Conservation (phyloP, 164 flowering plant genomes). For the Annona cherimola region DNA sequence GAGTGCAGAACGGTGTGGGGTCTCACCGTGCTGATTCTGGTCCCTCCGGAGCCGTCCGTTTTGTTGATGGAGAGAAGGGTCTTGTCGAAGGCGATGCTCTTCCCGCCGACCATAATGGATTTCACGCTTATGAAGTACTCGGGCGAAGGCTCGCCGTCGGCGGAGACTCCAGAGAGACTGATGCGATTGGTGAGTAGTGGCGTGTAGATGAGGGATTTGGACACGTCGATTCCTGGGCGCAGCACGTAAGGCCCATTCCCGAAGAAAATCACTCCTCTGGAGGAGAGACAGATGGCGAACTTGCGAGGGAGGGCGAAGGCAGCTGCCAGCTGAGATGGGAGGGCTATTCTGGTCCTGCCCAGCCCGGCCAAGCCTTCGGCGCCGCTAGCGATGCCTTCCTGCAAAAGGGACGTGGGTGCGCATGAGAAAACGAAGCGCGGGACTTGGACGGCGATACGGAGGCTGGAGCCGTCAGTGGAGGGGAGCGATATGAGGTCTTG, state of each 20-base stretch:
- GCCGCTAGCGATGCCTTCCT: not conserved
- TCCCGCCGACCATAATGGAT: constrained; percentile 25
- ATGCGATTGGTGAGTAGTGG: constrained; percentile 23
- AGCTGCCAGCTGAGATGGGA: constrained; percentile 25
- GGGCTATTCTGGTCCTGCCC: constrained; percentile 15
- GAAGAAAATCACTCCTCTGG: constrained; percentile 29
- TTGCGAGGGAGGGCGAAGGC: constrained; percentile 21
- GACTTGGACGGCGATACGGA: constrained; percentile 11
- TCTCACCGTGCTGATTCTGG: constrained; percentile 40
- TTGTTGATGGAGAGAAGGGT: constrained; percentile 17
- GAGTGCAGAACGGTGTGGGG: constrained; percentile 43
- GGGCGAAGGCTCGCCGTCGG: constrained; percentile 10
- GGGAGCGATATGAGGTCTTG: constrained; percentile 17
- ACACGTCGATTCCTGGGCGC: constrained; percentile 22
- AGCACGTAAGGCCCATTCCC: constrained; percentile 32
- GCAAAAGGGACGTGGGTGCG: constrained; percentile 8
- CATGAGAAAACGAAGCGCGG: constrained; percentile 23
- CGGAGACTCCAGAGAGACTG: not conserved
- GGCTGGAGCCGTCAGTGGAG: constrained; percentile 23
- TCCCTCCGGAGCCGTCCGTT: constrained; percentile 16
- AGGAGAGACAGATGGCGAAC: constrained; percentile 31
- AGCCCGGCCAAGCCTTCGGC: constrained; percentile 27
- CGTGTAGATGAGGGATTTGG: constrained; percentile 23
- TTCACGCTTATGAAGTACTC: constrained; percentile 37
- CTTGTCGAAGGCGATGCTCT: constrained; percentile 18